Base-by-base conservation (phyloP, 2,329 filamentous ascomycete genomes). In the Trematosphaeria pertusa region DNA sequence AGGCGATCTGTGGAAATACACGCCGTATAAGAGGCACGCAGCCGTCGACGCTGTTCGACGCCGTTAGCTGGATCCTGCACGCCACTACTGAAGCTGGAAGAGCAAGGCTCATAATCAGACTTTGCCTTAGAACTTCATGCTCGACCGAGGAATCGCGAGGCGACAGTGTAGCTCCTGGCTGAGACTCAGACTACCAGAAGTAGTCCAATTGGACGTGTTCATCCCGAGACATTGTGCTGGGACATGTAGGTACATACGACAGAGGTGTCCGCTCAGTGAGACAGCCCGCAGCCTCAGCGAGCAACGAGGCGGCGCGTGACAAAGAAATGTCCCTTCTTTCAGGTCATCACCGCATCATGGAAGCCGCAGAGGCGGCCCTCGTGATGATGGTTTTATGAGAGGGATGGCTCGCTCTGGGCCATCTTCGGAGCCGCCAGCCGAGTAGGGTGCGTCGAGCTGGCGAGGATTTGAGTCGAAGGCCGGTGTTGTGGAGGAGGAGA, bases 371-470 rank as follows among this genome's bases (percentile, higher is more conserved):
- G 70, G 75, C 74, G 79, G 76, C 83, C 82, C 84, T 90, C 87
- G 83, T 85, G 82, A 85, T 82, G 81, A 89, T 87, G 87, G 87
- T 90, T 90, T 90, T 90, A 87, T 78, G 87, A 84, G 82, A 82
- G 86, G 81, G 73, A 71, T 74, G 65, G 66, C 65, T 80, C 78
- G 65, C 75, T 90, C 87, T 89, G 76, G 87, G 87, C 87, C 82
- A 73, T 81, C 82, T 83, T 71, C 83, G 83, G 83, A 87, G 78
- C 87, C 83, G 80, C 78, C 84, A 87, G 82, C 78, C 79, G 81
- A 83, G 80, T 85, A 62, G 69, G 63, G 68, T 54, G 65, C 57
- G 62, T 79, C 78, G 72, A 80, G 78, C 81, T 82, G 83, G 78
- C 81, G 82, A 85, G 85, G 82, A 87, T 88, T 87, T 87, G 85